Percentiles rank a stretch among this genome's conserved stretches.
phyloP scores from a whole-genome alignment of 1,284 basidiomycete genomes.

The Gymnopus androsaceus region DNA sequence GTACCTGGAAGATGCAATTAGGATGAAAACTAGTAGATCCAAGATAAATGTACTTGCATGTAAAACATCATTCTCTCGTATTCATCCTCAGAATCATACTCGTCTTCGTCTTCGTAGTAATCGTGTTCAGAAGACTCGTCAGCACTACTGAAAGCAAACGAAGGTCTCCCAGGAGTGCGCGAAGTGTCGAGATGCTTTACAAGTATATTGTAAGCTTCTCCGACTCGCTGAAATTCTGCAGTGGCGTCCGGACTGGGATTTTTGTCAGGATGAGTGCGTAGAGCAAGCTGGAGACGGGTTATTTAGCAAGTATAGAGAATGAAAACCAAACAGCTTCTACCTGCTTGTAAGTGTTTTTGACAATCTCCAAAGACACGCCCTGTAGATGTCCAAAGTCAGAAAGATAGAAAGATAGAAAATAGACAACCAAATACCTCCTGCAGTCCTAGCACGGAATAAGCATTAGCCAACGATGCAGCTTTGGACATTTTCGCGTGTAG shows the following conservation, averaged over 20 bases:
- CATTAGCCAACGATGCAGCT: conserved; percentile 43
- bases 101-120: conserved; percentile 35
- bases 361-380: conserved; percentile 61
- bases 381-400: conserved; percentile 29
- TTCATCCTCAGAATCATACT: conserved; percentile 33
- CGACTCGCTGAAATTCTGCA: conserved; percentile 63
- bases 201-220: conserved; percentile 66
- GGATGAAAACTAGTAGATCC: background rate
- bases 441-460: conserved; percentile 61
- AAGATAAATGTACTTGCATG: background rate
- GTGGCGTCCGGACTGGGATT: conserved; percentile 68
- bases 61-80: conserved; percentile 23
- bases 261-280: conserved; percentile 75
- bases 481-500: conserved; percentile 36
- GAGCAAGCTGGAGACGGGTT: conserved; percentile 47
- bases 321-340: conserved; percentile 32
- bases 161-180: conserved; percentile 26
- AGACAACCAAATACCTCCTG: conserved; percentile 44
- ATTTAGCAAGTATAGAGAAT: conserved; percentile 6
- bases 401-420: background rate
- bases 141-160: conserved; percentile 29
- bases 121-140: conserved; percentile 37
- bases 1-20: conserved; percentile 34
- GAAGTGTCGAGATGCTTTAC: conserved; percentile 53
- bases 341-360: conserved; percentile 70